Base-by-base conservation (phyloP, 208 protist genomes). In the Kentomonas sorsogonicus region DNA sequence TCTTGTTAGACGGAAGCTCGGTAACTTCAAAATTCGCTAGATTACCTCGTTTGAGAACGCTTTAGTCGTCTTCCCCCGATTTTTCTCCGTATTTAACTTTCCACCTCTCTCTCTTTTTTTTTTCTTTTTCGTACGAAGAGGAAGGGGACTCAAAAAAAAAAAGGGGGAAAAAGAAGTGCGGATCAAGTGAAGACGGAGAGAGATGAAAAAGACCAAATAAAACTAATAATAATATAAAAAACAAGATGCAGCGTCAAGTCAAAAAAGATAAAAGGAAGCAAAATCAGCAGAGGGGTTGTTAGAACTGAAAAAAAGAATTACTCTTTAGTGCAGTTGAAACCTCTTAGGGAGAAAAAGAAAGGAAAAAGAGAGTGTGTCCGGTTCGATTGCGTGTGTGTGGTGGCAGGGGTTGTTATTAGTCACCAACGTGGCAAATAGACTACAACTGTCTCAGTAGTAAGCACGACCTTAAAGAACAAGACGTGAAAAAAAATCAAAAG, bases 331-430 rank as follows among this genome's bases (percentile, higher is more conserved):
- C 34, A 25, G 26, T 57, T 69, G 18, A 20, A 11, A 48, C n/a
- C n/a, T n/a, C 43, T 26, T 15, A 48, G 25, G 25, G 16, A 48
- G 9, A 48, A 58, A 47, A 54, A 54, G 52, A 31, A 57, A 68
- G 26, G 13, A 50, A 47, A 66, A 47, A 62, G 31, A 59, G 26
- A 36, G 16, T n/a, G 25, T 25, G 33, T 60, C 16, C 25, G 34
- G 9, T 23, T 16, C 16, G 45, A 45, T 46, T 52, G 25, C 40
- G 30, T 59, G n/a, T 59, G 26, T 36, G 43, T 18, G 31, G n/a
- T n/a, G n/a, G n/a, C n/a, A n/a, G n/a, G n/a, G n/a, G n/a, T n/a
- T n/a, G n/a, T n/a, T n/a, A n/a, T n/a, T n/a, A n/a, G n/a, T n/a
- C n/a, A n/a, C n/a, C n/a, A n/a, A n/a, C n/a, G n/a, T n/a, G n/a